Evolutionary conservation across 2,329 filamentous ascomycete species (phyloP).

Genomic region (Colletotrichum aenigma): DNA sequence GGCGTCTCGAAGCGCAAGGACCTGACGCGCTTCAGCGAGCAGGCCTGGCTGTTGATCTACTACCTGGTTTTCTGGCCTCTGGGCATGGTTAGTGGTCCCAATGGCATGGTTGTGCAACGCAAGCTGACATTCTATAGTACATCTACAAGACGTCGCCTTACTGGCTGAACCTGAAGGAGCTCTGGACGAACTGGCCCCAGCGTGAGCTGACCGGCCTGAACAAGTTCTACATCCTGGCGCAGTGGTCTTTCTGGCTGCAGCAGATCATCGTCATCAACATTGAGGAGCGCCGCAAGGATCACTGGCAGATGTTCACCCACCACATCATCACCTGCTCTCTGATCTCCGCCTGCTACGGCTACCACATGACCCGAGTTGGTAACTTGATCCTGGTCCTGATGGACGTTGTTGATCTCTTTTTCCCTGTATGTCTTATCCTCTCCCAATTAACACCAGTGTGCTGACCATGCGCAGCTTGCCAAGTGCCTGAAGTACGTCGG

Average conservation of each 20-base stretch:
- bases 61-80: conserved; percentile 81
- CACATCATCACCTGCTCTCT: conserved; percentile 88
- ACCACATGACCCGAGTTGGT: conserved; percentile 85
- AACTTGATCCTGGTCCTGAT: conserved; percentile 90
- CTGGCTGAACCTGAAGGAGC: conserved; percentile 74
- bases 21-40: conserved; percentile 86
- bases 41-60: conserved; percentile 90
- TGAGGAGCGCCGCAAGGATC: conserved; percentile 91
- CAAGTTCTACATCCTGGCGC: conserved; percentile 89
- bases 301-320: conserved; percentile 94
- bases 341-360: conserved; percentile 82
- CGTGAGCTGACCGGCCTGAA: conserved; percentile 75
- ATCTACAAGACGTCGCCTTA: conserved; percentile 79
- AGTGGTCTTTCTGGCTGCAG: conserved; percentile 93
- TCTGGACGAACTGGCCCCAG: conserved; percentile 87
- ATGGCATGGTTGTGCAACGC: neutral
- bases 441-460: no score
- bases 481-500: conserved; percentile 94
- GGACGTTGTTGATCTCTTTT: conserved; percentile 89
- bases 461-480: conserved; percentile 64
- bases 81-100: conserved; percentile 71
- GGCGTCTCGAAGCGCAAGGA: conserved; percentile 81
- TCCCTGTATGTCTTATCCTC: conserved; percentile 67
- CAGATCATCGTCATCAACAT: conserved; percentile 94
- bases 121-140: conserved; percentile 60